A percentile compares a stretch with the other conserved stretches of the same genome.
phyloP scores from a whole-genome alignment of 108 stramenopile species.

The Nitzschia inconspicua region DNA sequence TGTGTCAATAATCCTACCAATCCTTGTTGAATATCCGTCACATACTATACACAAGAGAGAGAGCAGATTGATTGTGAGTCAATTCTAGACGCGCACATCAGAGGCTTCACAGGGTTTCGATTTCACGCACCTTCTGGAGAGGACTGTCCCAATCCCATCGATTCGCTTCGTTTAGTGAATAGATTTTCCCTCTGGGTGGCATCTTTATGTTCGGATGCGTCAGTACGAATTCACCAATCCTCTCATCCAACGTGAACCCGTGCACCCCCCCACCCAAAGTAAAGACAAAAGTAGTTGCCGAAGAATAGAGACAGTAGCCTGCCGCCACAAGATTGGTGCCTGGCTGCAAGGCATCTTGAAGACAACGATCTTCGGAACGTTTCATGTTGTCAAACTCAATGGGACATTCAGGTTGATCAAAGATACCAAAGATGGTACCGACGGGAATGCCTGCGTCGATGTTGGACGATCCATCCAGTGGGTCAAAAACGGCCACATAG shows the following conservation, averaged over 20 bases:
- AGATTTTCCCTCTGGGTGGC: constrained; percentile 73
- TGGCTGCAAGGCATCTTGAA: constrained; percentile 73
- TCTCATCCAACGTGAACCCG: constrained; percentile 90
- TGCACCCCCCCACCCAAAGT: constrained; percentile 74
- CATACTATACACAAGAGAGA: not conserved
- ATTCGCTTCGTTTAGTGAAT: constrained; percentile 92
- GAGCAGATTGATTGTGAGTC: not conserved
- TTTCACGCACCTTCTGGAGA: too few species aligned
- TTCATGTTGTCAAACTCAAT: constrained; percentile 27
- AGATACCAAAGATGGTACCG: constrained; percentile 88
- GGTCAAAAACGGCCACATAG: constrained; percentile 89
- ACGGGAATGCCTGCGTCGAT: constrained; percentile 93
- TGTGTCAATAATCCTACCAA: constrained; percentile 4
- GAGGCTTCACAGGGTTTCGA: too few species aligned
- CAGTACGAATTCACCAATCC: constrained; percentile 88
- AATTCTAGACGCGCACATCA: not conserved
- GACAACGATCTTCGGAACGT: constrained; percentile 29
- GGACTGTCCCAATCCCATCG: constrained; percentile 67
- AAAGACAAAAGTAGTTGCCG: constrained; percentile 87
- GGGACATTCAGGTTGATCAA: constrained; percentile 63
- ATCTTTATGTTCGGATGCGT: constrained; percentile 77
- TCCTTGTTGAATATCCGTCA: constrained; percentile 24
- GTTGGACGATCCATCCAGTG: constrained; percentile 92
- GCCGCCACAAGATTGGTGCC: constrained; percentile 79
- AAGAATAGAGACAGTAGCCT: constrained; percentile 91